Evolutionary conservation across 2,329 filamentous ascomycete species (phyloP), one percentile per base, ranked within the genome.

Genomic region (Neocatenulostroma microsporum): DNA sequence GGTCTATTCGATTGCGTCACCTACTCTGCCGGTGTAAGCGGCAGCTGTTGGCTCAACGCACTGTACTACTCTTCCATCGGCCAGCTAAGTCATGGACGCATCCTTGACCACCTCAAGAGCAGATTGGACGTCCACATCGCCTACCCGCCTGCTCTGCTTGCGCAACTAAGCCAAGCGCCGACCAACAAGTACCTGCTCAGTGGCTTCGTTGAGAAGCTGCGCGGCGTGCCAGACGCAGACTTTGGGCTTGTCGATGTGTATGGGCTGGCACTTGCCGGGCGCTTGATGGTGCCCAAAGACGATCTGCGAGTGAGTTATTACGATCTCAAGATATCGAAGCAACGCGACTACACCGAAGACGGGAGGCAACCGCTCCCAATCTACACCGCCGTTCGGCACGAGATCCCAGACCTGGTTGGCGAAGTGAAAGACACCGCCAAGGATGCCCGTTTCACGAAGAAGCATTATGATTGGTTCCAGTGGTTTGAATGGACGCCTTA

Each of bases 401-500:
- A 98, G 59, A 96, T 98, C 17, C 91, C 89, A 6, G 60, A 78
- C 6, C 31, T 46, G 62, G 37, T 2, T 5, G 30, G 31, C 10
- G 21, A 39, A 8, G 28, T 51, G 9, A 28, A 39, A 5, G 36
- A 45, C 13, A 50, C 47, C 6, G 62, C 62, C 23, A 62, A 60
- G 43, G 55, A 50, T 4, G 45, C 45, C 25, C 34, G 49, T 17
- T 49, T 48, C 34, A 46, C 36, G 13, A 44, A 55, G 49, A 36
- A 93, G 53, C 46, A 55, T 28, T 46, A 46, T 19, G 73, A 86
- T 2, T 96, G 88, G 84, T 98, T 96, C 52, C 89, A 98, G 52
- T 96, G 91, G 89, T 95, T 91, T 49, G 91, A 98, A 55, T 82
- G 89, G 52, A 93, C 86, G 0, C 89, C 89, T 0, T 95, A 93